phyloP scores from a whole-genome alignment of 495 filamentous ascomycete species.

The Neurospora sp. region DNA sequence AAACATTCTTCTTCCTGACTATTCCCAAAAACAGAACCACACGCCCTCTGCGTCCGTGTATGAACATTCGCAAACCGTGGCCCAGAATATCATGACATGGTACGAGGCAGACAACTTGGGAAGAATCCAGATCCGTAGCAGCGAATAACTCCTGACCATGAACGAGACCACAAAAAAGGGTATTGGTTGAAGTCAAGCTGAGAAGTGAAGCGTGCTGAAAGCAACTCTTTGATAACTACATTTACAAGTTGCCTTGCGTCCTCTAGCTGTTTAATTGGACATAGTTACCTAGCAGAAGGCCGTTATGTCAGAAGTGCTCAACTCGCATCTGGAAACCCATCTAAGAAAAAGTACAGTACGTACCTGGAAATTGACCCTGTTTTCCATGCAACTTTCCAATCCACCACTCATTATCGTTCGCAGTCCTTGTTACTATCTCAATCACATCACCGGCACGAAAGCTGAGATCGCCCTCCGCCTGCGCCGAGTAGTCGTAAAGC shows the following conservation, averaged over 20 bases:
- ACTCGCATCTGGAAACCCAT: conserved; percentile 7
- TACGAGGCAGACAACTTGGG: neutral
- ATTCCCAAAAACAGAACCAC: neutral
- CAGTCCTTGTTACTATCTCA: conserved; percentile 70
- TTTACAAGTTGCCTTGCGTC: neutral
- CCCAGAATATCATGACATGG: neutral
- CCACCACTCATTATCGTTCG: conserved; percentile 97
- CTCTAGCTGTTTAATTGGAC: conserved; percentile 26
- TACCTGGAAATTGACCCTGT: conserved; percentile 91
- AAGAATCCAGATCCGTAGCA: neutral
- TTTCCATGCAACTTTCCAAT: conserved; percentile 64
- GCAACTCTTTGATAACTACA: neutral
- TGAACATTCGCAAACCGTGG: neutral
- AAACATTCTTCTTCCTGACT: neutral
- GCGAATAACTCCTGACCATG: neutral
- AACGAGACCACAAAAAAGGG: neutral
- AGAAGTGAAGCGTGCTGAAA: neutral
- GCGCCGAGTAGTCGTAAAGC: conserved; percentile 91
- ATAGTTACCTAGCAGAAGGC: conserved; percentile 30
- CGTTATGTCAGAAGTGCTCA: neutral
- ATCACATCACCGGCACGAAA: conserved; percentile 87
- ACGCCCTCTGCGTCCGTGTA: neutral
- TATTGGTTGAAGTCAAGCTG: neutral
- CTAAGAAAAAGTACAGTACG: conserved; percentile 21
- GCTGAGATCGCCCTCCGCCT: conserved; percentile 88